Evolutionary conservation across 2,329 filamentous ascomycete genomes (phyloP).

Genomic region (Sporothrix luriei): DNA sequence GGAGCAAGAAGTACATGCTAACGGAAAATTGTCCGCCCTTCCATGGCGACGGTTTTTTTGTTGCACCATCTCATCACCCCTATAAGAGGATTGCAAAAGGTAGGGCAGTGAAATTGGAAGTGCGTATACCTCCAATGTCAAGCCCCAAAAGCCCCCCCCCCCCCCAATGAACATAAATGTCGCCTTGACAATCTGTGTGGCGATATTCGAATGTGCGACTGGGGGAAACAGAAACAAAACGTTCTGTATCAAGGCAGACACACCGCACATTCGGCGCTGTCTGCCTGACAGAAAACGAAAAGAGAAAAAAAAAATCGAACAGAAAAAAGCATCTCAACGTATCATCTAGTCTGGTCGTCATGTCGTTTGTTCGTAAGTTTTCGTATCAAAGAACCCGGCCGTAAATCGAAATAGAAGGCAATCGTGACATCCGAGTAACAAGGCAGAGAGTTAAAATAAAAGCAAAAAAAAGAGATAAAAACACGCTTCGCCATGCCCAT

Average conservation of each 20-base stretch:
- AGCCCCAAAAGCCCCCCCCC: neutral
- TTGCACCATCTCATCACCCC: neutral
- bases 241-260: neutral
- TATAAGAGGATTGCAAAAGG: neutral
- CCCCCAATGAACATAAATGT: neutral
- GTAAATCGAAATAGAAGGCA: conserved; percentile 21
- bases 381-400: conserved; percentile 33
- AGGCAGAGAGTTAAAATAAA: conserved; percentile 15
- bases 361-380: conserved; percentile 35
- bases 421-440: conserved; percentile 22
- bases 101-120: neutral
- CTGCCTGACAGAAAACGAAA: neutral
- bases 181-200: conserved; percentile 14
- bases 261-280: neutral
- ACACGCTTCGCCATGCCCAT: conserved; percentile 14
- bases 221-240: conserved; percentile 24
- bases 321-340: conserved; percentile 32
- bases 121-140: neutral
- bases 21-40: neutral
- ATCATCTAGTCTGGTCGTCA: conserved; percentile 34
- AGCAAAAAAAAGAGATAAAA: conserved; percentile 3
- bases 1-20: neutral
- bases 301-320: conserved; percentile 25
- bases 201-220: neutral
- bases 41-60: neutral